These are phyloP conservation scores for Hygrocybe coccinea DNA, from an alignment of 768 basidiomycete species.

Conservation along the genomic window DNA sequence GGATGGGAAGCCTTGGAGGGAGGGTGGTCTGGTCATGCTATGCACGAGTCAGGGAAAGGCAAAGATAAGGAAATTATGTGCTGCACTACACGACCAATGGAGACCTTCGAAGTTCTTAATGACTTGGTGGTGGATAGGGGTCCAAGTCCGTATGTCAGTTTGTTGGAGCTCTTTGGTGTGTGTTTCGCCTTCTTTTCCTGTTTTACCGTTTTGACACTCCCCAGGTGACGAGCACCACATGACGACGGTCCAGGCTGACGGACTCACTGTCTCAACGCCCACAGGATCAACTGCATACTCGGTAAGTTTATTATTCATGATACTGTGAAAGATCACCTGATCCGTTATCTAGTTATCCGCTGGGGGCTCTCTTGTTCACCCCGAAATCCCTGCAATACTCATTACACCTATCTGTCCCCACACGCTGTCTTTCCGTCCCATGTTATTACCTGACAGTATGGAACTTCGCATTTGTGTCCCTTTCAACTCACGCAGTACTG, in stretches of 20 bases:
- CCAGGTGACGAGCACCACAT: slow-evolving; percentile 97
- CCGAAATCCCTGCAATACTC: slow-evolving; percentile 92
- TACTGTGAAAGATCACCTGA: slow-evolving; percentile 9
- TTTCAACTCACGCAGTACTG: slow-evolving; percentile 95
- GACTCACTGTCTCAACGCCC: slow-evolving; percentile 90
- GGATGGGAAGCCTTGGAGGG: slow-evolving; percentile 98
- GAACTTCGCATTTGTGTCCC: slow-evolving; percentile 98
- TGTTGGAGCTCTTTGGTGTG: slow-evolving; percentile 93
- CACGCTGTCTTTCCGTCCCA: slow-evolving; percentile 96
- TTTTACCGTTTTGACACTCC: slow-evolving; percentile 7
- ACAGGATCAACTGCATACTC: slow-evolving; percentile 99
- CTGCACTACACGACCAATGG: slow-evolving; percentile 89
- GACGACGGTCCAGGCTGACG: slow-evolving; percentile 98
- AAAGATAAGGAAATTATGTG: slow-evolving; percentile 99
- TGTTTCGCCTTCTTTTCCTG: slow-evolving; percentile 13
- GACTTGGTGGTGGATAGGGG: slow-evolving; percentile 98
- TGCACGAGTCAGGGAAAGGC: slow-evolving; percentile 39
- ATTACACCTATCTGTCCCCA: slow-evolving; percentile 99
- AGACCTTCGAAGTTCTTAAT: slow-evolving; percentile 94
- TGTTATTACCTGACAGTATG: slow-evolving; percentile 98
- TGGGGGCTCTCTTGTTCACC: slow-evolving; percentile 95
- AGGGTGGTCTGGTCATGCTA: slow-evolving; percentile 48
- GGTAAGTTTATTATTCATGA: slow-evolving; percentile 42
- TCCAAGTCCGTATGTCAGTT: slow-evolving; percentile 94
- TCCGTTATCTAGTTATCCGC: slow-evolving; percentile 64